Conservation (phyloP, 2,329 filamentous ascomycete genomes). For the Penicillium digitatum region DNA sequence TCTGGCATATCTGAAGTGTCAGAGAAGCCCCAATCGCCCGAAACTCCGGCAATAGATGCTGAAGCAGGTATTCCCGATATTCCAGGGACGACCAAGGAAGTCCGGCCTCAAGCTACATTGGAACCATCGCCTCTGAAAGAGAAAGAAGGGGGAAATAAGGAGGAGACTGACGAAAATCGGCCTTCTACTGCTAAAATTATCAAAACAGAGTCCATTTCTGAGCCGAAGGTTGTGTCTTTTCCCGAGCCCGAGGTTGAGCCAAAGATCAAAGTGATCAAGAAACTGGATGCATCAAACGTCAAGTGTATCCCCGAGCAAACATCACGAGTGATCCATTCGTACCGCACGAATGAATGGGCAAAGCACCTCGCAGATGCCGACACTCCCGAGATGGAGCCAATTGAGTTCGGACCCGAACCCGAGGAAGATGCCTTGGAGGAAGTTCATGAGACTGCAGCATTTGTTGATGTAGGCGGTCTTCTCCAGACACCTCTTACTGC, state of each 20-base stretch:
- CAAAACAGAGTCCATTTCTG: not conserved
- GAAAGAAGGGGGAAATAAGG: not conserved
- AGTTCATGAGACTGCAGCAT: conserved; percentile 53
- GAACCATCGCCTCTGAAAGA: not conserved
- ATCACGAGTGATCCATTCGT: conserved; percentile 74
- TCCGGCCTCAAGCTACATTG: not conserved
- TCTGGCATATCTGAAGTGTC: not conserved
- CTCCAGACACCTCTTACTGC: conserved; percentile 59
- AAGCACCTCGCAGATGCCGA: conserved; percentile 82
- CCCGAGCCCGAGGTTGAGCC: not conserved
- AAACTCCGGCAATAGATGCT: not conserved
- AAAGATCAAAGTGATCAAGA: conserved; percentile 2
- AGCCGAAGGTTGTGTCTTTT: not conserved
- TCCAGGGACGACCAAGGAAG: not conserved
- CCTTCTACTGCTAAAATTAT: not conserved
- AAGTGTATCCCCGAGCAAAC: conserved; percentile 65
- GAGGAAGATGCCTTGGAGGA: conserved; percentile 27
- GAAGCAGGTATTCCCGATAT: not conserved
- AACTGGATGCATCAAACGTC: conserved; percentile 35
- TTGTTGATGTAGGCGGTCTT: conserved; percentile 62
- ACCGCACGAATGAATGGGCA: conserved; percentile 93
- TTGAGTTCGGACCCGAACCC: conserved; percentile 35
- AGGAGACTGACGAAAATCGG: not conserved
- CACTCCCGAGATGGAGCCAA: conserved; percentile 53
- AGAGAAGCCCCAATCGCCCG: not conserved